These are phyloP conservation scores for Macrocybe gigantea DNA, from an alignment of 768 basidiomycete species.

Conservation along the genomic window DNA sequence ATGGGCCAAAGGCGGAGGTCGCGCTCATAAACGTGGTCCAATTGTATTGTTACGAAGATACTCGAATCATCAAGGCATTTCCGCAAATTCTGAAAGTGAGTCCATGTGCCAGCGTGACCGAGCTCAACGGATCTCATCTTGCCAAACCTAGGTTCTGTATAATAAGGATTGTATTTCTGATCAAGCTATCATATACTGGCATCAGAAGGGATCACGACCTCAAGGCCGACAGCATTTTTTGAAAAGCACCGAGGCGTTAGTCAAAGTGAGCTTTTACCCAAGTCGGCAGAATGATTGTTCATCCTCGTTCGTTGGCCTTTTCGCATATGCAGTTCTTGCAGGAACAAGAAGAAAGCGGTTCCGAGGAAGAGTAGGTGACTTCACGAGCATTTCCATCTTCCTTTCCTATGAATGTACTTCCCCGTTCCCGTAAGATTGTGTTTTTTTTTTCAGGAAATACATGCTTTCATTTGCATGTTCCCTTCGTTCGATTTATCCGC, in stretches of 20 bases:
- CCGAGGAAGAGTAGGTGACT: conserved; percentile 41
- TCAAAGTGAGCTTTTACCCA: conserved; percentile 57
- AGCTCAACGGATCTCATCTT: neutral
- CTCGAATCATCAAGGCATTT: conserved; percentile 91
- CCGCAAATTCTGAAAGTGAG: conserved; percentile 86
- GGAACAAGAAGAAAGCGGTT: conserved; percentile 80
- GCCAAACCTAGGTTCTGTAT: conserved; percentile 67
- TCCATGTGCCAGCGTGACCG: neutral
- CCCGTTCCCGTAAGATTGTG: neutral
- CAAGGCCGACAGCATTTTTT: conserved; percentile 96
- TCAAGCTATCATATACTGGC: conserved; percentile 97
- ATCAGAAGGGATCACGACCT: conserved; percentile 93
- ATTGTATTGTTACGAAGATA: conserved; percentile 95
- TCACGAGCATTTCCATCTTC: neutral
- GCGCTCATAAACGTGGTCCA: conserved; percentile 94
- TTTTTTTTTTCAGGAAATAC: neutral
- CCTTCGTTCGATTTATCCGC: too few species aligned
- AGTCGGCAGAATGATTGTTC: neutral
- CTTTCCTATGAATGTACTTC: conserved; percentile 8
- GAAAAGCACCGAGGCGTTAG: conserved; percentile 79
- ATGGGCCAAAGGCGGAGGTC: conserved; percentile 85
- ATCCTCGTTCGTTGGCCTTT: neutral
- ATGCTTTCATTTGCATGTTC: too few species aligned
- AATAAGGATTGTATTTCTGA: conserved; percentile 95
- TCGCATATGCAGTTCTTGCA: conserved; percentile 65